Conservation (phyloP, 176 grass and related monocot species). For the Hsuehochloa calcarea region DNA sequence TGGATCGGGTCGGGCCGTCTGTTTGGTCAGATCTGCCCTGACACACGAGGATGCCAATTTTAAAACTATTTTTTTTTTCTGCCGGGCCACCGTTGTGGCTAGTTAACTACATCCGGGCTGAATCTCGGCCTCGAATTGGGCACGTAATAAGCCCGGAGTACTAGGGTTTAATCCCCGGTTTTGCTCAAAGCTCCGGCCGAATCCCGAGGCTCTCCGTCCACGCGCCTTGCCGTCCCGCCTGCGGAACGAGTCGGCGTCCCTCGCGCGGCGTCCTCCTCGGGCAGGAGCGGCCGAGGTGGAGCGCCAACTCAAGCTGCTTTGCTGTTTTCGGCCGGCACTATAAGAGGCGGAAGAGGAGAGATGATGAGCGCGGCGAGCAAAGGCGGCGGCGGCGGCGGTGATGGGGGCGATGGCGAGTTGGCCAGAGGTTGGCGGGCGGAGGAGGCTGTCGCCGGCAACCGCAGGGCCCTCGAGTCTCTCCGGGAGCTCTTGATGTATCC, state of each 20-base stretch:
- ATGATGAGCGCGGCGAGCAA: background rate
- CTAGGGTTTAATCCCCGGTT: background rate
- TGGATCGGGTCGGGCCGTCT: too few relatives aligned
- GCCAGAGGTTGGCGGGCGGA: constrained; percentile 51
- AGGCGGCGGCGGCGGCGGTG: background rate
- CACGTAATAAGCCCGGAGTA: background rate
- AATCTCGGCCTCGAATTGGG: background rate
- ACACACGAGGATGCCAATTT: too few relatives aligned
- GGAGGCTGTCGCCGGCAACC: constrained; percentile 59
- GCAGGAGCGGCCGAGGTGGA: background rate
- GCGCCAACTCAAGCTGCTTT: background rate
- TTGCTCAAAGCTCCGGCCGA: background rate
- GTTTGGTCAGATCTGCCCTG: too few relatives aligned
- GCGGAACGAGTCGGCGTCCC: background rate
- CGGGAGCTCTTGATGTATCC: constrained; percentile 77
- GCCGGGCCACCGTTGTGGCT: background rate
- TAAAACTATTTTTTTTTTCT: background rate
- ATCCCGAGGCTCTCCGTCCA: too few relatives aligned
- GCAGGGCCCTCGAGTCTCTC: constrained; percentile 53
- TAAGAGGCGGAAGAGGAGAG: background rate
- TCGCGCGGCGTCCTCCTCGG: background rate
- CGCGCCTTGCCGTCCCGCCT: too few relatives aligned
- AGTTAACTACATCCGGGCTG: background rate
- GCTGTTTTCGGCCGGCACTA: background rate
- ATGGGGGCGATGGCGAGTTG: background rate